Percentiles rank a stretch among this genome's conserved stretches.
phyloP scores from a whole-genome alignment of 345 rosid species.

The Psidium guajava region DNA sequence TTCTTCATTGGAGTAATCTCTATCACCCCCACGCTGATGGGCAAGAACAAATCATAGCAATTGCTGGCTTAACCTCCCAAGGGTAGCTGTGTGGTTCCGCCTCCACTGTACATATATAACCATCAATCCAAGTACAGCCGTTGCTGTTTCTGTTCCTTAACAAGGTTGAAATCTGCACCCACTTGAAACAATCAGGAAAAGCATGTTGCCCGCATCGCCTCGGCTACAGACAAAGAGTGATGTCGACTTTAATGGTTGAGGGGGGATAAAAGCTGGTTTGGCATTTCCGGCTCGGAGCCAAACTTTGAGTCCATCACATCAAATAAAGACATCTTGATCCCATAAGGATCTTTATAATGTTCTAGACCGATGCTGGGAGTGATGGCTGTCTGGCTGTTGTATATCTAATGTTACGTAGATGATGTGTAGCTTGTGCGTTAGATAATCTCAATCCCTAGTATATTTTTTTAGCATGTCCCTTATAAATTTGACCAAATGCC shows the following conservation, averaged over 20 bases:
- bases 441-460: not conserved
- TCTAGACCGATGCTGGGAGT: not conserved
- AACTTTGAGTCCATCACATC: not conserved
- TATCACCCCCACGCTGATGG: constrained; percentile 63
- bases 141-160: not conserved
- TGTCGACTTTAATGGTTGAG: not conserved
- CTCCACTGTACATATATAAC: not conserved
- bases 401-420: not conserved
- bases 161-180: not conserved
- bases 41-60: constrained; percentile 32
- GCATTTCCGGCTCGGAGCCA: not conserved
- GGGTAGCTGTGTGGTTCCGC: not conserved
- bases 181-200: not conserved
- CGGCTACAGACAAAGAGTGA: not conserved
- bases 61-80: not conserved
- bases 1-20: constrained; percentile 69
- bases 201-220: not conserved
- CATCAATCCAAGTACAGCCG: not conserved
- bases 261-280: not conserved
- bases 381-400: not conserved
- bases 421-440: not conserved
- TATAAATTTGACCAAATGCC: not conserved
- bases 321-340: not conserved
- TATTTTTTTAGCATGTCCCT: not conserved
- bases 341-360: not conserved